Evolutionary conservation across 2,329 filamentous ascomycete genomes (phyloP).

Genomic region (Curvularia verruculosa): DNA sequence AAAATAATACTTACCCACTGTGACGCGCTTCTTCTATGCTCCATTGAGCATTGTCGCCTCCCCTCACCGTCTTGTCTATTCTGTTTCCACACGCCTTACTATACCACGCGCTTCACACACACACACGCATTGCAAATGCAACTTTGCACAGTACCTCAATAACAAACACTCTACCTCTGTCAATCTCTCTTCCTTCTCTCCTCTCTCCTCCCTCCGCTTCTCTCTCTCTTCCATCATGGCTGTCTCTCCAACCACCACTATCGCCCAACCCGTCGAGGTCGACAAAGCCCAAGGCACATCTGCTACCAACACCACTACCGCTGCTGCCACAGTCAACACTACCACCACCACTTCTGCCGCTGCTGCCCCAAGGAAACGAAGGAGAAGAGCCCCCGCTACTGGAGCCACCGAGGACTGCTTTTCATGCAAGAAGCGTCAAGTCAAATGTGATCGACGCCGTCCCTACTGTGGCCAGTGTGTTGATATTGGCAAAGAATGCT

Average conservation of each 20-base stretch:
- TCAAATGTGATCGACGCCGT: slow-evolving; percentile 87
- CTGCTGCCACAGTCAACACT: slow-evolving; percentile 22
- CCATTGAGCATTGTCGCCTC: slow-evolving; percentile 41
- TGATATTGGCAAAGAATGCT: slow-evolving; percentile 88
- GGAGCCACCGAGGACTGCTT: slow-evolving; percentile 96
- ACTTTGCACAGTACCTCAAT: slow-evolving; percentile 34
- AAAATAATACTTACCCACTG: slow-evolving; percentile 51
- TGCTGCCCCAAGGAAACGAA: slow-evolving; percentile 64
- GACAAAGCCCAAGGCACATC: slow-evolving; percentile 40
- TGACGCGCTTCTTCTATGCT: slow-evolving; percentile 46
- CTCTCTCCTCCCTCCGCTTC: background rate
- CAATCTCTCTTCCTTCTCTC: slow-evolving; percentile 12
- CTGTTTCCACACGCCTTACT: slow-evolving; percentile 39
- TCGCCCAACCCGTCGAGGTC: slow-evolving; percentile 42
- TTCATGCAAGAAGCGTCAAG: slow-evolving; percentile 80
- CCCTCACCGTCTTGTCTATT: slow-evolving; percentile 46
- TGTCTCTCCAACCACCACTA: slow-evolving; percentile 41
- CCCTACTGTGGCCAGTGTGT: slow-evolving; percentile 96
- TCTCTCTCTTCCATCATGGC: slow-evolving; percentile 36
- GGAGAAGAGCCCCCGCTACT: slow-evolving; percentile 84
- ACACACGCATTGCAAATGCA: slow-evolving; percentile 46
- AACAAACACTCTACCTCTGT: slow-evolving; percentile 20
- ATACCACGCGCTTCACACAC: slow-evolving; percentile 39
- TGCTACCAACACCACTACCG: slow-evolving; percentile 29
- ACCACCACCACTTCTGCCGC: slow-evolving; percentile 34